Base-by-base conservation (phyloP, 1,284 basidiomycete genomes). In the Anthracocystis panici-leucophaei region DNA sequence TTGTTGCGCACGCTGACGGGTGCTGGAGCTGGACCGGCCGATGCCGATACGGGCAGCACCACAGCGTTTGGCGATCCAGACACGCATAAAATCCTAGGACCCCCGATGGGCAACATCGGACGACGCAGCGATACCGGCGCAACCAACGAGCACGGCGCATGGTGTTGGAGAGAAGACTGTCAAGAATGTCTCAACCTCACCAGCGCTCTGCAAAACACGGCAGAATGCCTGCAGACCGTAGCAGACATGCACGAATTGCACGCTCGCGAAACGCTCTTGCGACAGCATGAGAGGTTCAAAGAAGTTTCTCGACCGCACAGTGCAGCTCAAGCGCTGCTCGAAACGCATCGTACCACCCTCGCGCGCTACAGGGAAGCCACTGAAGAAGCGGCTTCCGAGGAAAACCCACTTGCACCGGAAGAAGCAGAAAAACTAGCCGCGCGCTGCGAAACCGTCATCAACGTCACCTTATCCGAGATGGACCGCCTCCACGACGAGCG, bases 391-490 rank as follows among this genome's bases (percentile, higher is more conserved):
- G 41, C 61, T 5, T 57, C 12, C 49, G 35, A 29, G n/a, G 64
- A 64, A 25, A 52, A 42, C 11, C 14, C 21, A 23, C 23, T 54
- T 14, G 8, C 60, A 14, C 41, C 45, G 7, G 54, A 65, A 35
- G 64, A 69, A 41, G 64, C 67, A 1, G 75, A 79, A 11, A 90
- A 91, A 18, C 85, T 91, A 66, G 89, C 90, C 1, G 88, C 90
- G 3, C 89, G 93, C 20, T 94, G 92, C 83, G 93, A 95, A 86
- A 94, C 93, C 0, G 92, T 94, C 8, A 86, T 95, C 25, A 94
- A 94, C 83, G 91, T 91, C 4, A 93, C 93, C 0, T 91, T 93
- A 89, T 92, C 92, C 4, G 93, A 94, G 86, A 90, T 94, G 88
- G 91, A 93, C 62, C 90, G 77, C 0, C 33, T 79, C 3, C 78